Conservation (phyloP, 106 monocot genomes). For the Narthecium ossifragum region DNA sequence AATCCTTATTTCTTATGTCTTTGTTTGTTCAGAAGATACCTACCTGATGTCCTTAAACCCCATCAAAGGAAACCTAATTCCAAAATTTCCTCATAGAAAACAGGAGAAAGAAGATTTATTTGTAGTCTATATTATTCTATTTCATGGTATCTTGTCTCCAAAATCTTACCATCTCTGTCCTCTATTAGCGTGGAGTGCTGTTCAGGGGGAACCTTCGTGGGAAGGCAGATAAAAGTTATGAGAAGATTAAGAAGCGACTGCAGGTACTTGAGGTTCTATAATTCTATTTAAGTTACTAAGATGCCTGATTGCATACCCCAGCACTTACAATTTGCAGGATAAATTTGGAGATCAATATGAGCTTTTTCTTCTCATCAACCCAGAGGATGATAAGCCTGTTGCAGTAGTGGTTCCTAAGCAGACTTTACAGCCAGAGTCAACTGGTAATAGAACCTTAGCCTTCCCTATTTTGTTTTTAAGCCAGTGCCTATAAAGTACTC, state of each 20-base stretch:
- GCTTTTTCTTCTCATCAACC: slow-evolving; percentile 86
- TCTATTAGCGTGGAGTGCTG: slow-evolving; percentile 66
- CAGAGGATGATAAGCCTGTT: slow-evolving; percentile 90
- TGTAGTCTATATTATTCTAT: background rate
- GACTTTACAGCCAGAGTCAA: slow-evolving; percentile 60
- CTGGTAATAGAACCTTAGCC: slow-evolving; percentile 43
- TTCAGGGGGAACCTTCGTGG: slow-evolving; percentile 94
- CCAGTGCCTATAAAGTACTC: background rate
- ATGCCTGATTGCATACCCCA: slow-evolving; percentile 12
- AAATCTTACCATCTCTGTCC: background rate
- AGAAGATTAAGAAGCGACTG: slow-evolving; percentile 75
- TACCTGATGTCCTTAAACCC: too few relatives aligned
- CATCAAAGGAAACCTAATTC: too few relatives aligned
- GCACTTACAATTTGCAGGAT: slow-evolving; percentile 50
- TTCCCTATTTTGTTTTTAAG: background rate
- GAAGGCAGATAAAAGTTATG: slow-evolving; percentile 67
- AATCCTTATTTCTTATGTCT: too few relatives aligned
- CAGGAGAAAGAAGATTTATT: too few relatives aligned
- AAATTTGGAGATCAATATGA: slow-evolving; percentile 89
- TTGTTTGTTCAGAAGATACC: too few relatives aligned
- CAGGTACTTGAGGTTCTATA: slow-evolving; percentile 35
- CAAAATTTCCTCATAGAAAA: too few relatives aligned
- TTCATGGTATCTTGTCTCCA: background rate
- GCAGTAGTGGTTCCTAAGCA: slow-evolving; percentile 82
- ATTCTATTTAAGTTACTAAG: background rate